These are phyloP conservation scores for Phytopythium helicoides DNA, from an alignment of 352 stramenopile species.

Conservation along the genomic window DNA sequence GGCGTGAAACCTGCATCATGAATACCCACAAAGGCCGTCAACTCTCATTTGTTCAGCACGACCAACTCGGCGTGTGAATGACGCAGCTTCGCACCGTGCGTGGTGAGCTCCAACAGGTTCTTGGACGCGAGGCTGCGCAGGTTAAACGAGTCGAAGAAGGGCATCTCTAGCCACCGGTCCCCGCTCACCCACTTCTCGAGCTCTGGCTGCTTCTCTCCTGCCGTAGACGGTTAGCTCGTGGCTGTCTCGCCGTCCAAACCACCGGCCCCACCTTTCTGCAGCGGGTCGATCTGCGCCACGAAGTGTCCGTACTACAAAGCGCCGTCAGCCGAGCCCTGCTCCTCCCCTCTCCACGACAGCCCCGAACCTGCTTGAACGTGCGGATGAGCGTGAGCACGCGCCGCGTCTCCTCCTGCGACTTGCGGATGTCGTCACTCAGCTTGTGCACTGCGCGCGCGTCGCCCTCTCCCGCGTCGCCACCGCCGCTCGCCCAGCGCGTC, in stretches of 20 bases:
- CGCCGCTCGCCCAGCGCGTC: constrained; percentile 5
- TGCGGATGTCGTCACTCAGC: constrained; percentile 74
- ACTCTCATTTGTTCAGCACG: background rate
- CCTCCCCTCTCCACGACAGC: background rate
- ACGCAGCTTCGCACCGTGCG: constrained; percentile 43
- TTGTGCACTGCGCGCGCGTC: constrained; percentile 24
- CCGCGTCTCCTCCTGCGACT: constrained; percentile 84
- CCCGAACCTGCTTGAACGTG: constrained; percentile 77
- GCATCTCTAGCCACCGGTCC: constrained; percentile 79
- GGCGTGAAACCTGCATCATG: constrained; percentile 77
- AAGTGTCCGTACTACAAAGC: constrained; percentile 82
- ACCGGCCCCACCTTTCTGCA: constrained; percentile 79
- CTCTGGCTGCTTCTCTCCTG: constrained; percentile 79
- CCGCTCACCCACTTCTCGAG: constrained; percentile 85
- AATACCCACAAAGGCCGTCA: background rate
- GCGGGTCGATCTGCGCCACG: constrained; percentile 84
- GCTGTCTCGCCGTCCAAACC: too few species aligned
- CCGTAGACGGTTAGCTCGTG: background rate
- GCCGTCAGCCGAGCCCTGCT: background rate
- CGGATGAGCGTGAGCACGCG: constrained; percentile 81
- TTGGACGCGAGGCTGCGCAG: constrained; percentile 76
- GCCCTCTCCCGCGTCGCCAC: background rate
- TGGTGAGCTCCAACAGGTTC: constrained; percentile 80
- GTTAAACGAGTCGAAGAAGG: constrained; percentile 89
- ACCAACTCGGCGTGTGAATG: too few species aligned